Evolutionary conservation across 2,329 filamentous ascomycete genomes (phyloP).

Genomic region (Curvularia lunata): DNA sequence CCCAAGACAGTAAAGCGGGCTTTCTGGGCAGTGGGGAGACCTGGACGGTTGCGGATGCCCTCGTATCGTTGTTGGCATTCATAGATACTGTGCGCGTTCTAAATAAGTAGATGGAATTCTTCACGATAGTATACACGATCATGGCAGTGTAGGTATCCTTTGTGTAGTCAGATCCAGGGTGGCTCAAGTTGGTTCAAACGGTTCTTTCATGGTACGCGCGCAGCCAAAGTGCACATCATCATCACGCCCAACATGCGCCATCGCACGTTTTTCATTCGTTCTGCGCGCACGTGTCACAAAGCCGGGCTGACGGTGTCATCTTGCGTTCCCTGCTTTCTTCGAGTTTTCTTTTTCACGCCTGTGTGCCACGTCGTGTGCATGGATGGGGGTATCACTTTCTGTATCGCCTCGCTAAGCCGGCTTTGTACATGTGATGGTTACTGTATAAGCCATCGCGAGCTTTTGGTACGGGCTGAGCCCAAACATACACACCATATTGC

Average conservation of each 20-base stretch:
- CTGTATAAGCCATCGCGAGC: background rate
- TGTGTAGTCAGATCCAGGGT: background rate
- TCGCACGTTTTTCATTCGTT: background rate
- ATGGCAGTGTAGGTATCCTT: background rate
- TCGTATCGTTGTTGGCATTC: background rate
- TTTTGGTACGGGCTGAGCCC: background rate
- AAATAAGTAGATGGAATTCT: background rate
- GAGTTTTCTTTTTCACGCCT: background rate
- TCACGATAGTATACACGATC: no score
- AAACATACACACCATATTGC: background rate
- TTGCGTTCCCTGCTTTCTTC: background rate
- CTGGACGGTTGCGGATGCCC: constrained; percentile 1
- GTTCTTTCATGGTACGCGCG: background rate
- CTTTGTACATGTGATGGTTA: constrained; percentile 6
- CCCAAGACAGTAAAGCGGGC: background rate
- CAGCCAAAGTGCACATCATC: no score
- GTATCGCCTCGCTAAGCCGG: constrained; percentile 3
- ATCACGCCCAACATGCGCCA: background rate
- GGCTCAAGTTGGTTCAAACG: background rate
- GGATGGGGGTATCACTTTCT: constrained; percentile 1
- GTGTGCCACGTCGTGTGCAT: constrained; percentile 6
- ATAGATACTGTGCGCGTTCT: background rate
- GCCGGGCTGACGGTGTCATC: background rate
- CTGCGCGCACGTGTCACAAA: background rate
- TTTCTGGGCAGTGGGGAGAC: background rate